phyloP scores from a whole-genome alignment of 768 basidiomycete genomes.

The Sistotremastrum niveocremeum region DNA sequence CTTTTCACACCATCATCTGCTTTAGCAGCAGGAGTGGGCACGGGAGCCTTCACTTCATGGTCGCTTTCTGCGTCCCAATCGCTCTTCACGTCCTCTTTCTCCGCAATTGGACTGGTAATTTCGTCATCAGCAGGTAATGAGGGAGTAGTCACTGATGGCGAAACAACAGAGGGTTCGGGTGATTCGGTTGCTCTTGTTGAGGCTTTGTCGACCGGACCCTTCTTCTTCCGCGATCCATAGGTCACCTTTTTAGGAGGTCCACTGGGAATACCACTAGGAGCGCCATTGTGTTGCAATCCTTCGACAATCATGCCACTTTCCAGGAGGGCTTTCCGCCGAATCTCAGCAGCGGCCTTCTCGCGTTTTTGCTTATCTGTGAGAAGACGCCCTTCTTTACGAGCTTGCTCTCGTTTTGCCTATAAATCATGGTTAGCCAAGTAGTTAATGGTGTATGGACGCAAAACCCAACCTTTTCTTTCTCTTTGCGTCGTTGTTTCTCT shows the following conservation, averaged over 20 bases:
- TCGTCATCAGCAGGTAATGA: constrained; percentile 26
- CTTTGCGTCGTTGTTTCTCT: constrained; percentile 72
- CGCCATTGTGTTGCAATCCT: constrained; percentile 55
- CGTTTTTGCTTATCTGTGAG: constrained; percentile 98
- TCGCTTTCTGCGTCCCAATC: constrained; percentile 24
- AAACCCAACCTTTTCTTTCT: constrained; percentile 65
- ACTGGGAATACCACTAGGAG: constrained; percentile 8
- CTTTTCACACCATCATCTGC: constrained; percentile 14
- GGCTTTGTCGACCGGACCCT: constrained; percentile 23
- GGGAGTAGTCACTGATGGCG: constrained; percentile 10
- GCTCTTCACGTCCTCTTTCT: constrained; percentile 26
- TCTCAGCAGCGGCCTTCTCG: constrained; percentile 81
- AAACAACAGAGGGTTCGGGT: constrained; percentile 18
- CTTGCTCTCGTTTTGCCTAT: constrained; percentile 80
- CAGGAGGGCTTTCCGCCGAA: constrained; percentile 80
- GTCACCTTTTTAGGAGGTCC: constrained; percentile 54
- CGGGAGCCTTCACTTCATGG: constrained; percentile 18
- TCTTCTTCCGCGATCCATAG: constrained; percentile 79
- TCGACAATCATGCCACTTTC: constrained; percentile 85
- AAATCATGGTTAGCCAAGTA: neutral
- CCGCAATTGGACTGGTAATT: constrained; percentile 6
- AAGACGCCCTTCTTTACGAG: constrained; percentile 87
- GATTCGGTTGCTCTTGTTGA: constrained; percentile 41
- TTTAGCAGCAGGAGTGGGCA: constrained; percentile 13
- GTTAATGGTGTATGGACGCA: neutral